Percentiles rank a stretch among this genome's conserved stretches.
Conservation (phyloP, 2,329 filamentous ascomycete genomes). For the Epichloe glyceriae region DNA sequence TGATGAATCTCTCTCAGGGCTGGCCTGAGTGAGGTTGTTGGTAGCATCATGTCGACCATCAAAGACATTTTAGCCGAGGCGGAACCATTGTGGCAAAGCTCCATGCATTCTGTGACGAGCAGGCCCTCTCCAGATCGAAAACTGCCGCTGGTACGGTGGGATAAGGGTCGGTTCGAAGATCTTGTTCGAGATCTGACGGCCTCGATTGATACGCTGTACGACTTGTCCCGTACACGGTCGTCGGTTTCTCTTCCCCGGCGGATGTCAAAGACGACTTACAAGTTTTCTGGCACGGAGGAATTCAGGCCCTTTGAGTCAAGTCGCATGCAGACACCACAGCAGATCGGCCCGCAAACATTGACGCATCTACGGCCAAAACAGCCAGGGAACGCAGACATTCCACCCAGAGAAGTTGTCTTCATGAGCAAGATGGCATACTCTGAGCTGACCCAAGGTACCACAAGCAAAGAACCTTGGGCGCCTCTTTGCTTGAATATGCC, state of each 20-base stretch:
- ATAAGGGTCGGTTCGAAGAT: constrained; percentile 63
- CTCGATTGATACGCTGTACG: constrained; percentile 69
- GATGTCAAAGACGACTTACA: constrained; percentile 21
- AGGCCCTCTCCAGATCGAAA: constrained; percentile 39
- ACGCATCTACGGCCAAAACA: constrained; percentile 33
- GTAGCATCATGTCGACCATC: constrained; percentile 67
- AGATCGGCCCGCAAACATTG: constrained; percentile 42
- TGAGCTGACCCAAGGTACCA: constrained; percentile 30
- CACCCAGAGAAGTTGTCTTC: constrained; percentile 32
- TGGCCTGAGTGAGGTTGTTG: constrained; percentile 63
- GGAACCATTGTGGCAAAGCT: constrained; percentile 56
- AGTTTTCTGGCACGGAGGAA: constrained; percentile 28
- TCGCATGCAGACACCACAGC: constrained; percentile 47
- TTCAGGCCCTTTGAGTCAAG: constrained; percentile 43
- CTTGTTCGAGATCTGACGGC: constrained; percentile 61
- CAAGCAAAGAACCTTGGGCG: constrained; percentile 31
- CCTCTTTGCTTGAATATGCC: constrained; percentile 62
- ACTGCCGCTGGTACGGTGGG: constrained; percentile 45
- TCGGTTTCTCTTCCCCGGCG: constrained; percentile 24
- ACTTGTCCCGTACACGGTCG: constrained; percentile 55
- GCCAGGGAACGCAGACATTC: constrained; percentile 17
- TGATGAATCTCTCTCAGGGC: constrained; percentile 55
- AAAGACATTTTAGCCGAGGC: constrained; percentile 68
- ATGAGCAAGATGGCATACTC: constrained; percentile 39
- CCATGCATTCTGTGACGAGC: constrained; percentile 30